A percentile compares a stretch with the other conserved stretches of the same genome.
Evolutionary conservation across 2,329 filamentous ascomycete genomes (phyloP).

Genomic region (Tolypocladium amazonense): DNA sequence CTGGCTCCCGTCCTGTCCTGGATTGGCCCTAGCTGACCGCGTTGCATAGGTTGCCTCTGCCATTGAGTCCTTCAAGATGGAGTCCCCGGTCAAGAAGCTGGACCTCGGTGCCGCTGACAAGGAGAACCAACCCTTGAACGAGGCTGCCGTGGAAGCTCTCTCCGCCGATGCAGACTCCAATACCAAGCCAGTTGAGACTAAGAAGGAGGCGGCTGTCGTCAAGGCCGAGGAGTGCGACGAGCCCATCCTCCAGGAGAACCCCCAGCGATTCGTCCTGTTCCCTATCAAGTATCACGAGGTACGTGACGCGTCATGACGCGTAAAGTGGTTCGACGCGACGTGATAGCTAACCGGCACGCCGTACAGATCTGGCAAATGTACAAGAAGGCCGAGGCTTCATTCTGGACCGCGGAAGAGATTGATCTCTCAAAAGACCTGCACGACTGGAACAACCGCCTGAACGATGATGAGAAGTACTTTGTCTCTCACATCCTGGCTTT

Average conservation of each 20-base stretch:
- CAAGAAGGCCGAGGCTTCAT: conserved; percentile 98
- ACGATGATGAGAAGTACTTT: conserved; percentile 96
- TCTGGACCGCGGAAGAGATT: conserved; percentile 99
- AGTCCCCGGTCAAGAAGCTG: conserved; percentile 85
- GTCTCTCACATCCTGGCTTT: conserved; percentile 97
- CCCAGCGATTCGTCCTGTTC: conserved; percentile 92
- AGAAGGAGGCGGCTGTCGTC: conserved; percentile 25
- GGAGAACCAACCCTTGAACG: conserved; percentile 59
- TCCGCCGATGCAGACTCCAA: conserved; percentile 49
- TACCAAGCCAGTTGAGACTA: conserved; percentile 42
- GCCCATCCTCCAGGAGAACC: conserved; percentile 90
- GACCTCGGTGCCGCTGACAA: conserved; percentile 66
- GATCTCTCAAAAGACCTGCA: conserved; percentile 97
- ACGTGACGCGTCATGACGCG: conserved; percentile 55
- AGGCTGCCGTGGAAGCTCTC: conserved; percentile 37
- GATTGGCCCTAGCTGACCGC: conserved; percentile 17
- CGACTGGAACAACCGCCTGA: conserved; percentile 98
- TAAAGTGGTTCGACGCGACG: conserved; percentile 42
- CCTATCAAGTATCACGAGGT: conserved; percentile 99
- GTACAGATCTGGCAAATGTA: conserved; percentile 98
- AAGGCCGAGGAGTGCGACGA: conserved; percentile 69
- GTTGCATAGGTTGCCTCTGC: conserved; percentile 65
- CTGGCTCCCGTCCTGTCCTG: not conserved
- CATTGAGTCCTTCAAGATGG: conserved; percentile 84
- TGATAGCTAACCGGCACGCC: conserved; percentile 25